Evolutionary conservation across 1,284 basidiomycete species (phyloP).

Genomic region (Porodaedalea pini): DNA sequence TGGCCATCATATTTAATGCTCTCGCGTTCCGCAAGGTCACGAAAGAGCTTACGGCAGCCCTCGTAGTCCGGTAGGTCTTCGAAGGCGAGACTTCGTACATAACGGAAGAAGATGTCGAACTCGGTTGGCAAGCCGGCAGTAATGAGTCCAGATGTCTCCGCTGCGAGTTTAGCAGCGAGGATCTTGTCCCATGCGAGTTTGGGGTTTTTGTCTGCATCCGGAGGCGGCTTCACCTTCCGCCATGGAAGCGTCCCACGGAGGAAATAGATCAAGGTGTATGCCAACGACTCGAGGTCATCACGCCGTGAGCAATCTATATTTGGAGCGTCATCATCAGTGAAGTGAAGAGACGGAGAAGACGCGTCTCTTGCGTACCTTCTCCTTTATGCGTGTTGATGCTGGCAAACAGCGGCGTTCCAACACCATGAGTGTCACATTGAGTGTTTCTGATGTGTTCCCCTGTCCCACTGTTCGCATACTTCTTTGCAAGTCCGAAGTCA

Average conservation of each 20-base stretch:
- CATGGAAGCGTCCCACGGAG: constrained; percentile 87
- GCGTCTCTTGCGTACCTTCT: constrained; percentile 9
- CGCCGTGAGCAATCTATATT: constrained; percentile 75
- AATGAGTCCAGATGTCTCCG: constrained; percentile 56
- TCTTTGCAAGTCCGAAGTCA: constrained; percentile 96
- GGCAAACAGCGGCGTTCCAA: constrained; percentile 93
- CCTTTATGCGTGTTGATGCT: constrained; percentile 94
- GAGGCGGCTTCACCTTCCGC: constrained; percentile 76
- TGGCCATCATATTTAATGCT: constrained; percentile 53
- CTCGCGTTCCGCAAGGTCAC: constrained; percentile 52
- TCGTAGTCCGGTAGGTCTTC: constrained; percentile 91
- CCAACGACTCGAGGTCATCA: constrained; percentile 89
- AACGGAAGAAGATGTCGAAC: constrained; percentile 84
- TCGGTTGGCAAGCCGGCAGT: constrained; percentile 84
- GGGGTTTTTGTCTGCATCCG: constrained; percentile 28
- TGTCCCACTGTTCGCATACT: constrained; percentile 86
- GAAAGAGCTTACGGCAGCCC: constrained; percentile 79
- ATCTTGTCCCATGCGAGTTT: constrained; percentile 62
- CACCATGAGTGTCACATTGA: constrained; percentile 66
- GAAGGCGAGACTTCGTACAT: constrained; percentile 83
- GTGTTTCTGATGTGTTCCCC: constrained; percentile 71
- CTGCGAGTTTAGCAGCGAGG: constrained; percentile 61
- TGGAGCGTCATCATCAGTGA: constrained; percentile 9
- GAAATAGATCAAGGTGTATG: constrained; percentile 93
- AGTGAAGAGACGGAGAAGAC: background rate